Evolutionary conservation across 1,139 yeast species (phyloP).

Genomic region (Blastobotrys elegans): DNA sequence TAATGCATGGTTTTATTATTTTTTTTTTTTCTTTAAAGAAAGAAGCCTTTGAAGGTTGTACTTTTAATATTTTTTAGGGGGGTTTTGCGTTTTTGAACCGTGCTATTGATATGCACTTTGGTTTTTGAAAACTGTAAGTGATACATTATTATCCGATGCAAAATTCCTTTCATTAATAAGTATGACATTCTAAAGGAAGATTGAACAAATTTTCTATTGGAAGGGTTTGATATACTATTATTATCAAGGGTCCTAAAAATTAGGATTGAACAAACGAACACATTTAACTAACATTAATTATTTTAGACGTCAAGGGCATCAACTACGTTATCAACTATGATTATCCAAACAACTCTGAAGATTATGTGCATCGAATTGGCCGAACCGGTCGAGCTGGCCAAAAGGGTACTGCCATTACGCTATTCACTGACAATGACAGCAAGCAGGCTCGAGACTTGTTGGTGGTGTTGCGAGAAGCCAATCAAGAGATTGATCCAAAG

Average conservation of each 20-base stretch:
- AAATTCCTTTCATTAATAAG: background rate
- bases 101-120: background rate
- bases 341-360: constrained; percentile 80
- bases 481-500: constrained; percentile 67
- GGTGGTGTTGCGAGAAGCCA: constrained; percentile 91
- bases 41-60: no score
- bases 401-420: constrained; percentile 75
- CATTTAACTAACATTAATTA: background rate
- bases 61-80: background rate
- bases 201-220: background rate
- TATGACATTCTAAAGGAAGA: background rate
- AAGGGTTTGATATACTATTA: background rate
- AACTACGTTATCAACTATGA: constrained; percentile 84
- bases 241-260: background rate
- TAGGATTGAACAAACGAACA: no score
- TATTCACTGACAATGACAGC: constrained; percentile 84
- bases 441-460: constrained; percentile 88
- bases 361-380: constrained; percentile 93
- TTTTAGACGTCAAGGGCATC: constrained; percentile 85
- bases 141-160: background rate
- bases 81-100: background rate
- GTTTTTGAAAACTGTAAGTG: background rate
- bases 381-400: constrained; percentile 93
- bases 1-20: no score
- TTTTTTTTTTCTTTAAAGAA: background rate